phyloP scores from a whole-genome alignment of 192 early-diverging fungal species.

The Thamnidium elegans region DNA sequence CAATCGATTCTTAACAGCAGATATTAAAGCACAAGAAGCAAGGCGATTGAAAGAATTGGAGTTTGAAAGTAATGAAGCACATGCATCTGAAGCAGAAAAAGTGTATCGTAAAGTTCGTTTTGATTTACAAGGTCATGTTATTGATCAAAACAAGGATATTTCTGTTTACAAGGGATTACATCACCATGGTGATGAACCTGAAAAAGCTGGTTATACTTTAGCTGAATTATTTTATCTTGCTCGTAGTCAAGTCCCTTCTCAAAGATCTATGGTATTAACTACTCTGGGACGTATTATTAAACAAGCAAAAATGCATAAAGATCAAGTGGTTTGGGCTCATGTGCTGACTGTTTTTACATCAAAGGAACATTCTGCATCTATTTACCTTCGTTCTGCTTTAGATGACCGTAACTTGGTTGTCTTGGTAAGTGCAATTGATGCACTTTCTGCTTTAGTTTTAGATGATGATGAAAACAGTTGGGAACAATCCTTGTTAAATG shows the following conservation, averaged over 20 bases:
- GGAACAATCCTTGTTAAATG: constrained; percentile 34
- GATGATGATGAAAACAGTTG: constrained; percentile 10
- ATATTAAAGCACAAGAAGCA: not conserved
- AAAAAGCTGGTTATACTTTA: constrained; percentile 82
- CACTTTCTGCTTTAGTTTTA: constrained; percentile 43
- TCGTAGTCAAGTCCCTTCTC: constrained; percentile 77
- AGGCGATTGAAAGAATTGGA: not conserved
- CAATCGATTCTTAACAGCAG: constrained; percentile 8
- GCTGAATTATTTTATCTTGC: constrained; percentile 78
- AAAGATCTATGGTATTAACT: constrained; percentile 67
- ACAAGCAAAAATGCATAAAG: constrained; percentile 32
- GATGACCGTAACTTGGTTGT: constrained; percentile 66
- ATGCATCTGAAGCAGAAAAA: not conserved
- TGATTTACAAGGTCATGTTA: constrained; percentile 72
- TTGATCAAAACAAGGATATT: constrained; percentile 52
- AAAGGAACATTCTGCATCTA: constrained; percentile 20
- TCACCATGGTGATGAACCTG: constrained; percentile 87
- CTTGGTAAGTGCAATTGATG: constrained; percentile 47
- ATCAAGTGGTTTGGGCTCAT: not conserved
- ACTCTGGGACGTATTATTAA: constrained; percentile 58
- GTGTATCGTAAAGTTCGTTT: constrained; percentile 57
- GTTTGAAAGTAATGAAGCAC: constrained; percentile 15
- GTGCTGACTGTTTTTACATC: constrained; percentile 13
- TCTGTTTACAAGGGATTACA: constrained; percentile 71
- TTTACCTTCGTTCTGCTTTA: constrained; percentile 61